These are phyloP conservation scores for Thelephora ganbajun DNA, from an alignment of 768 basidiomycete genomes.

Conservation along the genomic window DNA sequence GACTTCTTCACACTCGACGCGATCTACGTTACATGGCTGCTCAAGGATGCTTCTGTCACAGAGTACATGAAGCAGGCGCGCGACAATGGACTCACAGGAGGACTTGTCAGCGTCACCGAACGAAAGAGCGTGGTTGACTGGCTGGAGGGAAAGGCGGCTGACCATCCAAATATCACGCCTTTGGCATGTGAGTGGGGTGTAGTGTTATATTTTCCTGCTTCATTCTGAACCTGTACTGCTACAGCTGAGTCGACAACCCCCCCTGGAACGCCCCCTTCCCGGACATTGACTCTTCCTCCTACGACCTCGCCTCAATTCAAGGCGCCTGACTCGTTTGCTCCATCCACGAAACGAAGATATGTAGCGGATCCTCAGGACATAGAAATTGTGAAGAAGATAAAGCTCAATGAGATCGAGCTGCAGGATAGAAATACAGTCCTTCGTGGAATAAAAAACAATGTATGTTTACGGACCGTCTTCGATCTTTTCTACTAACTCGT, in stretches of 20 bases:
- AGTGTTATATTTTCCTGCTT: slow-evolving; percentile 1
- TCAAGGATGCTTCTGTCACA: slow-evolving; percentile 56
- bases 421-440: slow-evolving; percentile 74
- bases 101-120: slow-evolving; percentile 80
- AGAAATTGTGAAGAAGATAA: slow-evolving; percentile 80
- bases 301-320: slow-evolving; percentile 8
- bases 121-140: slow-evolving; percentile 78
- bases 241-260: slow-evolving; percentile 44
- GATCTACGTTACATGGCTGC: slow-evolving; percentile 73
- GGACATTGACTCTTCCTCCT: slow-evolving; percentile 7
- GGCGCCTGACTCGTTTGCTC: slow-evolving; percentile 20
- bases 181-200: slow-evolving; percentile 23
- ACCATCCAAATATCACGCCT: slow-evolving; percentile 38
- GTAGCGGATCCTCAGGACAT: slow-evolving; percentile 64
- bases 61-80: slow-evolving; percentile 85
- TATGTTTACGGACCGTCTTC: slow-evolving; percentile 22
- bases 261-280: slow-evolving; percentile 36
- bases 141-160: slow-evolving; percentile 45
- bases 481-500: neutral
- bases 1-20: slow-evolving; percentile 74
- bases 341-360: slow-evolving; percentile 62
- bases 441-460: slow-evolving; percentile 73
- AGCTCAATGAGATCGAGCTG: slow-evolving; percentile 62
- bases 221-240: neutral
- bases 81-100: slow-evolving; percentile 55